These are phyloP conservation scores for Alternaria burnsii DNA, from an alignment of 2,329 filamentous ascomycete species.

Conservation along the genomic window DNA sequence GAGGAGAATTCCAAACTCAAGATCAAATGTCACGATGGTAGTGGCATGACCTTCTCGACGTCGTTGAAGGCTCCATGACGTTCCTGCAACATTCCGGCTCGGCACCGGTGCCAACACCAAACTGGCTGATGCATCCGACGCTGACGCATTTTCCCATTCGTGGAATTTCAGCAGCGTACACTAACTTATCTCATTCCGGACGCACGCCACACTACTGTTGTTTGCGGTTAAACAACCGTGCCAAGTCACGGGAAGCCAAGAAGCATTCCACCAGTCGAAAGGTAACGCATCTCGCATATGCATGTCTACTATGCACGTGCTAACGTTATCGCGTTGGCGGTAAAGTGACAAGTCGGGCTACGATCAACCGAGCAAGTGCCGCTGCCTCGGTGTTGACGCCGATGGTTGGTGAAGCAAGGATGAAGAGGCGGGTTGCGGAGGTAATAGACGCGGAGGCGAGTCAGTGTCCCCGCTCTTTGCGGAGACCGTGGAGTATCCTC, in stretches of 20 bases:
- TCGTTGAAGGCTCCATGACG: conserved; percentile 21
- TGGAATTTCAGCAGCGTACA: conserved; percentile 8
- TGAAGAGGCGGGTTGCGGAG: conserved; percentile 17
- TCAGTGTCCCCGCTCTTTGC: conserved; percentile 27
- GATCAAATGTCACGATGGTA: conserved; percentile 5
- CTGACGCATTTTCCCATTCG: conserved; percentile 3
- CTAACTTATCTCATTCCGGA: neutral
- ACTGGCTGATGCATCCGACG: conserved; percentile 8
- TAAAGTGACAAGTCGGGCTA: conserved; percentile 14
- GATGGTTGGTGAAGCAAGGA: conserved; percentile 15
- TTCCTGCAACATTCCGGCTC: conserved; percentile 8
- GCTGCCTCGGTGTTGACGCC: conserved; percentile 19
- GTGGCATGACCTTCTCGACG: conserved; percentile 16
- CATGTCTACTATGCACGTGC: neutral
- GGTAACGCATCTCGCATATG: neutral
- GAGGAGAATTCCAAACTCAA: neutral
- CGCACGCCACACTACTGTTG: conserved; percentile 3
- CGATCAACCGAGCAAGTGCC: conserved; percentile 22
- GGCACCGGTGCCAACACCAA: conserved; percentile 17
- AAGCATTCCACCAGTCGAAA: conserved; percentile 17
- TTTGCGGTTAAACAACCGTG: conserved; percentile 9
- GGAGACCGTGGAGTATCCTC: conserved; percentile 26
- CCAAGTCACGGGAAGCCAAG: conserved; percentile 2
- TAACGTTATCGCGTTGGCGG: conserved; percentile 12
- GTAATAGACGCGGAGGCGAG: conserved; percentile 22